phyloP scores from a whole-genome alignment of 2,329 filamentous ascomycete genomes.

The Fusarium sp. region DNA sequence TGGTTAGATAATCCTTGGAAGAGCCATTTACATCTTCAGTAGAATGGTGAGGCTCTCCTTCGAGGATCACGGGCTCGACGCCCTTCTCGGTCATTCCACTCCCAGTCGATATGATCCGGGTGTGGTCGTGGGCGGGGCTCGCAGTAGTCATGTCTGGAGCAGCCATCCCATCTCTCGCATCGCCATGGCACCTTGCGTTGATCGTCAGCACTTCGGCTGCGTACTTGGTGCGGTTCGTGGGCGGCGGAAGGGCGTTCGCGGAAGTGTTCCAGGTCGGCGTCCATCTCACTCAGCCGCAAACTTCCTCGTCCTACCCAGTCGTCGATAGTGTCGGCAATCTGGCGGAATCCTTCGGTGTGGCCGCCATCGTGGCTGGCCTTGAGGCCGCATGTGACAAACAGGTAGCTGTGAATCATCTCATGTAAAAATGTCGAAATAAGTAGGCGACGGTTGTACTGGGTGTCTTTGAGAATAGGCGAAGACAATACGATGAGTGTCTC shows the following conservation, averaged over 20 bases:
- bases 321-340: slow-evolving; percentile 71
- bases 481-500: slow-evolving; percentile 74
- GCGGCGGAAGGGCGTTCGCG: slow-evolving; percentile 44
- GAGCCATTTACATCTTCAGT: slow-evolving; percentile 35
- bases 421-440: slow-evolving; percentile 75
- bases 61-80: slow-evolving; percentile 44
- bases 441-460: slow-evolving; percentile 68
- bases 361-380: slow-evolving; percentile 66
- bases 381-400: slow-evolving; percentile 72
- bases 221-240: slow-evolving; percentile 40
- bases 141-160: slow-evolving; percentile 24
- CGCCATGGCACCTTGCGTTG: slow-evolving; percentile 31
- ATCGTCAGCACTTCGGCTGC: slow-evolving; percentile 28
- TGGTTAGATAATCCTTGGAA: slow-evolving; percentile 18
- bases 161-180: slow-evolving; percentile 35
- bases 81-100: slow-evolving; percentile 51
- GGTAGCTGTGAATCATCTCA: slow-evolving; percentile 75
- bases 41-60: slow-evolving; percentile 46
- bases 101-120: slow-evolving; percentile 45
- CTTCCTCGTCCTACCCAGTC: slow-evolving; percentile 68
- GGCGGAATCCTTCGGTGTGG: slow-evolving; percentile 70
- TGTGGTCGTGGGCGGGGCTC: slow-evolving; percentile 35
- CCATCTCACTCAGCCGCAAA: slow-evolving; percentile 69
- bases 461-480: slow-evolving; percentile 66
- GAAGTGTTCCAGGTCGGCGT: slow-evolving; percentile 70